Base-by-base conservation (phyloP, 106 monocot species). In the Agapanthus africanus region DNA sequence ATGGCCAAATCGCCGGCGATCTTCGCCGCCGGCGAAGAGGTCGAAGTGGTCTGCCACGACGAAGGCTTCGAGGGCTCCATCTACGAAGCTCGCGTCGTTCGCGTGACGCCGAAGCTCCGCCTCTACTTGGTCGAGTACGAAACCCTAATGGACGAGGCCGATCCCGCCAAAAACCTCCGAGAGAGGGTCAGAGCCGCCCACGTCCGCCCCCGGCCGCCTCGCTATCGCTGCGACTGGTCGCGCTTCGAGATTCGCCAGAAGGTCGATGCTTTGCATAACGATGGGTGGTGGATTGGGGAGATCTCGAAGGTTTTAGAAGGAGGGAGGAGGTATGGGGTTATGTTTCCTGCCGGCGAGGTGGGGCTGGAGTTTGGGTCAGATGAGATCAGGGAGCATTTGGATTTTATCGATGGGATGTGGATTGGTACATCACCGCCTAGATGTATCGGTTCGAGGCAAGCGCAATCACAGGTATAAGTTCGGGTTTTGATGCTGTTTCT, bases 211-310 rank as follows among this genome's bases (percentile, higher is more conserved):
- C 75, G 72, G 22, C 79, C 75, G 6, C 66, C 70, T 27, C 8
- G 13, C 30, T 23, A 70, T 7, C 37, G 31, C 30, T 41, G 26
- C 33, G 18, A 26, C 38, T 40, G 57, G 61, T 41, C 59, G 31
- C 8, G 39, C 13, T 66, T 76, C 37, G 16, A 26, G 14, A 32
- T 83, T 26, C 18, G 71, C 18, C 73, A 82, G 65, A 5, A 3
- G 32, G 82, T 89, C 46, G 89, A 89, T 25, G 89, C 70, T 40
- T 75, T 65, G 70, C 38, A 69, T 79, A 80, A 82, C 26, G 89
- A 82, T 41, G 82, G 79, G 35, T 89, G 89, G 89, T 85, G 82
- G 89, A 22, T 37, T 33, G 89, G 85, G 38, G 62, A 60, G 16
- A 71, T 82, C 40, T 57, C 65, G 33, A 27, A 21, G 33, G 35